These are phyloP conservation scores for Globisporangium irregulare DNA, from an alignment of 352 stramenopile species.

Conservation along the genomic window DNA sequence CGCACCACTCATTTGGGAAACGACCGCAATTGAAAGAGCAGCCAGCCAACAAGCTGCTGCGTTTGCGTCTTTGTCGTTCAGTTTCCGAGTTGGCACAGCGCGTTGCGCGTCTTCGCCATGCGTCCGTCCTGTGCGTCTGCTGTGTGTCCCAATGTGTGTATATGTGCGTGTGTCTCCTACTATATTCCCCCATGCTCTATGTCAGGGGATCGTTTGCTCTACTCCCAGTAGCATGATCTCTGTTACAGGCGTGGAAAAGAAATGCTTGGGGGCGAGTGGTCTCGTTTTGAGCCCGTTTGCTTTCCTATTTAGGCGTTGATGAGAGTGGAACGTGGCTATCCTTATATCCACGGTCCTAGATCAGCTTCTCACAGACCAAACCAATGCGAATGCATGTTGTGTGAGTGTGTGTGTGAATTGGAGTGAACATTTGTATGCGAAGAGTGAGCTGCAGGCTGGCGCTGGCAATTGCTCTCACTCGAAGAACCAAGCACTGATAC, in stretches of 20 bases:
- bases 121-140: background rate
- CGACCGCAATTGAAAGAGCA: background rate
- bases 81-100: constrained; percentile 1
- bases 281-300: constrained; percentile 67
- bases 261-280: constrained; percentile 56
- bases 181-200: constrained; percentile 55
- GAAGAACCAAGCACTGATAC: constrained; percentile 54
- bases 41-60: too few species aligned
- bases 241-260: constrained; percentile 84
- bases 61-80: background rate
- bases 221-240: constrained; percentile 62
- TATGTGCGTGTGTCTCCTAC: constrained; percentile 13
- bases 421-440: constrained; percentile 3
- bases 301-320: constrained; percentile 67
- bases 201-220: constrained; percentile 78
- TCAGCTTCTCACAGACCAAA: constrained; percentile 67
- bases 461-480: background rate
- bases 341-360: constrained; percentile 52
- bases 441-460: background rate
- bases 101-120: background rate
- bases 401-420: constrained; percentile 2
- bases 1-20: constrained; percentile 10
- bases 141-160: background rate
- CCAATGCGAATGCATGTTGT: background rate
- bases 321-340: constrained; percentile 60